phyloP scores from a whole-genome alignment of 176 grass and related monocot species.

The Zoysia pacifica region DNA sequence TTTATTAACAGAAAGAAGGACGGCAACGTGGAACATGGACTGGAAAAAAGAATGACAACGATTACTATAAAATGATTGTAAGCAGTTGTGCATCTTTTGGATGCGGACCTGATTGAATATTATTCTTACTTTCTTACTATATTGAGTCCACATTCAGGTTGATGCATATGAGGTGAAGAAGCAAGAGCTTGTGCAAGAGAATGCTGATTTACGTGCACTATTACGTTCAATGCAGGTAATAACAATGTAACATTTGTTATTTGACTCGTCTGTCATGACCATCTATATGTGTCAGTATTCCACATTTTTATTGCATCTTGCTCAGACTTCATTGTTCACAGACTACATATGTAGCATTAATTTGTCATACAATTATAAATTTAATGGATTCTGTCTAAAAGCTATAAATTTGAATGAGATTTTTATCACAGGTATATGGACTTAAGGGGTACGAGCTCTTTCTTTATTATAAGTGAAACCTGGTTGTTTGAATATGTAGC shows the following conservation, averaged over 20 bases:
- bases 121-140: conserved; percentile 17
- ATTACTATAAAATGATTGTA: conserved; percentile 99
- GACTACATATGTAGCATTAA: not conserved
- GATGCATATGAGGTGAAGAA: conserved; percentile 99
- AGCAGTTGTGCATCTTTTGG: conserved; percentile 26
- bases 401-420: not conserved
- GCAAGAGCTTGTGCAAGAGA: conserved; percentile 92
- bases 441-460: not conserved
- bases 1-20: conserved; percentile 88
- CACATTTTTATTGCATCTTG: conserved; percentile 6
- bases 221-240: conserved; percentile 97
- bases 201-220: conserved; percentile 81
- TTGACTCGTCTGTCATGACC: not conserved
- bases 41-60: conserved; percentile 92
- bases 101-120: conserved; percentile 27
- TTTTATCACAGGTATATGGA: not conserved
- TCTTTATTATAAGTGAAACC: not conserved
- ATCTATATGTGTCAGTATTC: conserved; percentile 13
- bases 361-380: not conserved
- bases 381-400: not conserved
- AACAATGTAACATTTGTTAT: conserved; percentile 9
- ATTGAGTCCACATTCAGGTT: conserved; percentile 51
- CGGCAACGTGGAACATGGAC: conserved; percentile 93
- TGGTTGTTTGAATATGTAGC: not conserved
- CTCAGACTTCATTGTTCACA: not conserved